Evolutionary conservation across 805 yeast species (phyloP).

Genomic region (Limtongia smithiae): DNA sequence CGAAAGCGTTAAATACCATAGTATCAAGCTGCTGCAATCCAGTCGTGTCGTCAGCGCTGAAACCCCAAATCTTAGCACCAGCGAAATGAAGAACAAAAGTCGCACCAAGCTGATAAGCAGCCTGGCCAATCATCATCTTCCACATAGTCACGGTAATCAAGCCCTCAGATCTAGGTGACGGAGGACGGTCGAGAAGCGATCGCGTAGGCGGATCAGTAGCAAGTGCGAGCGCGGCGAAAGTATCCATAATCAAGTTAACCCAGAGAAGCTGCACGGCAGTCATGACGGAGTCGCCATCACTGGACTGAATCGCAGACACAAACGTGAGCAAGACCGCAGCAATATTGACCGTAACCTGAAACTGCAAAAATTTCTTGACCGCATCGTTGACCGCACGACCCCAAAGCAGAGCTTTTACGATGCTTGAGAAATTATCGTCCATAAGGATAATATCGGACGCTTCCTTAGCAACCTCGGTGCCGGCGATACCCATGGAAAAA

Average conservation of each 20-base stretch:
- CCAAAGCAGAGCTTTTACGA: constrained; percentile 97
- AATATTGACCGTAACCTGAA: constrained; percentile 91
- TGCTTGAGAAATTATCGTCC: constrained; percentile 92
- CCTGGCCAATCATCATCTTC: constrained; percentile 95
- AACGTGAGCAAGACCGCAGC: constrained; percentile 96
- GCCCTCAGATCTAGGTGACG: constrained; percentile 75
- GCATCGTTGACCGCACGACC: constrained; percentile 95
- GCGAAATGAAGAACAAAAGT: constrained; percentile 81
- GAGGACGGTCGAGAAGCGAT: constrained; percentile 70
- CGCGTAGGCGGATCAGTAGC: constrained; percentile 97
- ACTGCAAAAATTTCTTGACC: constrained; percentile 91
- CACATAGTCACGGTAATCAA: constrained; percentile 90
- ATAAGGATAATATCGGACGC: constrained; percentile 89
- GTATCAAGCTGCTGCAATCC: constrained; percentile 65
- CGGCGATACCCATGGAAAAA: constrained; percentile 96
- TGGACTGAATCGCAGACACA: constrained; percentile 83
- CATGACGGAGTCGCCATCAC: constrained; percentile 76
- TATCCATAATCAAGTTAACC: constrained; percentile 98
- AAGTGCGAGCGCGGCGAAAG: constrained; percentile 93
- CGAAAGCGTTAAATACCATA: constrained; percentile 91
- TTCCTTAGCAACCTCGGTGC: constrained; percentile 98
- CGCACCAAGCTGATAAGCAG: constrained; percentile 68
- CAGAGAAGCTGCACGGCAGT: constrained; percentile 96
- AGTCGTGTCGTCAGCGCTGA: constrained; percentile 38
- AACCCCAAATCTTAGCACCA: constrained; percentile 56